Evolutionary conservation across 2,329 filamentous ascomycete species (phyloP).

Genomic region (Paraphaeosphaeria sporulosa): DNA sequence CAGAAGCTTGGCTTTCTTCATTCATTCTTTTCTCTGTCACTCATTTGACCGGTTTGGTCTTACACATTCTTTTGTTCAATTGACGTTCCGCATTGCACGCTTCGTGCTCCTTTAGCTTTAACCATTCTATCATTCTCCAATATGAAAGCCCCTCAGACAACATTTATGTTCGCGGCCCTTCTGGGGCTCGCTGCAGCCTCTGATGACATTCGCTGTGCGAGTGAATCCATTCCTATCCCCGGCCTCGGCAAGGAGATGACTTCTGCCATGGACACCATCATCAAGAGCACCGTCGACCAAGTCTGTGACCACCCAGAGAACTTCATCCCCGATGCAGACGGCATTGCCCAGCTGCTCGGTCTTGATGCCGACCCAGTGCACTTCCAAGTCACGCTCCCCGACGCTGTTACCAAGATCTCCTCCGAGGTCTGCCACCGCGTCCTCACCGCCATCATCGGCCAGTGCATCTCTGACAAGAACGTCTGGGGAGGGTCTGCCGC

Average conservation of each 20-base stretch:
- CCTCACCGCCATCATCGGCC: slow-evolving; percentile 8
- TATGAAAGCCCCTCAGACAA: slow-evolving; percentile 11
- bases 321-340: slow-evolving; percentile 9
- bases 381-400: slow-evolving; percentile 7
- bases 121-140: not conserved
- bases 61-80: slow-evolving; percentile 4
- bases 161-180: slow-evolving; percentile 11
- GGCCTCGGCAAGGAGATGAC: slow-evolving; percentile 7
- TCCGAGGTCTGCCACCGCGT: slow-evolving; percentile 11
- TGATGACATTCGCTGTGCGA: slow-evolving; percentile 12
- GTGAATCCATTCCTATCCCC: slow-evolving; percentile 2
- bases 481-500: slow-evolving; percentile 7
- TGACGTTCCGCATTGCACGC: not conserved
- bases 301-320: slow-evolving; percentile 12
- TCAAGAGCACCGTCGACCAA: slow-evolving; percentile 8
- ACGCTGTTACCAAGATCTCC: slow-evolving; percentile 9
- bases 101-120: not conserved
- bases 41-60: slow-evolving; percentile 7
- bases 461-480: slow-evolving; percentile 9
- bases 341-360: slow-evolving; percentile 9
- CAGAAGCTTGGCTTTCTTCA: slow-evolving; percentile 13
- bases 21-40: slow-evolving; percentile 11
- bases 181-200: slow-evolving; percentile 11
- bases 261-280: slow-evolving; percentile 4
- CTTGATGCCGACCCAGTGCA: slow-evolving; percentile 10